Evolutionary conservation across 768 basidiomycete genomes (phyloP).

Genomic region (Boletus sensibilis): DNA sequence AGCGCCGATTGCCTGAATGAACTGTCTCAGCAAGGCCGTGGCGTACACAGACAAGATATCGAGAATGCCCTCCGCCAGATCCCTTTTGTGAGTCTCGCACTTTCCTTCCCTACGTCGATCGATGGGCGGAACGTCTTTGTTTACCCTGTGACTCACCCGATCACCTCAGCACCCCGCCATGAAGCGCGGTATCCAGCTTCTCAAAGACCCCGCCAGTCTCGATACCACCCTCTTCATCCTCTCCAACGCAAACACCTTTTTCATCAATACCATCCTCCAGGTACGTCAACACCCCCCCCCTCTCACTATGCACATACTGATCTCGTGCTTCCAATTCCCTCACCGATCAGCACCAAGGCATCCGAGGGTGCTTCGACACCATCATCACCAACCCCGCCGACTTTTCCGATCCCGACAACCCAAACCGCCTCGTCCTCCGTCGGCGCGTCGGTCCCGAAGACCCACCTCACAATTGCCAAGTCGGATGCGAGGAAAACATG

Average conservation of each 20-base stretch:
- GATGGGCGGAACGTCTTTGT: not conserved
- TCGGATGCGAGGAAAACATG: constrained; percentile 96
- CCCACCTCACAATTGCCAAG: constrained; percentile 76
- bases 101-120: not conserved
- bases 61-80: constrained; percentile 73
- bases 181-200: constrained; percentile 78
- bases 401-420: constrained; percentile 62
- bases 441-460: constrained; percentile 74
- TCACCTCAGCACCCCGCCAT: constrained; percentile 87
- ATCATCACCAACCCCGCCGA: constrained; percentile 92
- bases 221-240: constrained; percentile 82
- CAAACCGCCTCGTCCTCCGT: constrained; percentile 68
- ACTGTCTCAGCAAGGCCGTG: constrained; percentile 54
- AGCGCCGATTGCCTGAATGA: constrained; percentile 73
- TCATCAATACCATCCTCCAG: constrained; percentile 87
- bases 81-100: constrained; percentile 68
- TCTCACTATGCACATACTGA: not conserved
- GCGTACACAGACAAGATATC: constrained; percentile 71
- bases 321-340: not conserved
- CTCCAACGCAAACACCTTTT: constrained; percentile 91
- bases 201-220: constrained; percentile 63
- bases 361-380: constrained; percentile 71
- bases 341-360: constrained; percentile 60
- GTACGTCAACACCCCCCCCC: constrained; percentile 36
- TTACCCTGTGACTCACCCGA: not conserved